These are phyloP conservation scores for Smallanthus sonchifolius DNA, from an alignment of 129 eudicot species.

Conservation along the genomic window DNA sequence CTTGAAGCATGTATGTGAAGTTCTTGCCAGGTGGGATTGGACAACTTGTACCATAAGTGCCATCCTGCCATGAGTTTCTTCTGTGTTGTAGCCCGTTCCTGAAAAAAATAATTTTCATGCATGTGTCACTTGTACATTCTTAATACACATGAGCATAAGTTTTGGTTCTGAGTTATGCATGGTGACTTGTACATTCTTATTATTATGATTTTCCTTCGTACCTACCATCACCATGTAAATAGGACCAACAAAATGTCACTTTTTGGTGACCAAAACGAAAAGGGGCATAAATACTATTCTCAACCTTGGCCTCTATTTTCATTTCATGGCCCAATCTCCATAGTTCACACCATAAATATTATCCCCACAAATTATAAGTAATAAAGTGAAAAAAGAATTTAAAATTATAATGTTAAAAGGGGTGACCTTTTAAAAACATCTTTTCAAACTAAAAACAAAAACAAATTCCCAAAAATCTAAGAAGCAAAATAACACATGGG, in stretches of 20 bases:
- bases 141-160: neutral
- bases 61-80: slow-evolving; percentile 97
- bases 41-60: slow-evolving; percentile 80
- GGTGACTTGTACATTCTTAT: neutral
- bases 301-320: no score
- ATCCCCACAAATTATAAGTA: no score
- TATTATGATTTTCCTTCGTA: no score
- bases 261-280: no score
- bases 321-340: no score
- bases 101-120: neutral
- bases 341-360: no score
- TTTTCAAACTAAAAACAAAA: slow-evolving; percentile 16
- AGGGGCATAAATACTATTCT: no score
- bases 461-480: slow-evolving; percentile 15
- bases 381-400: neutral
- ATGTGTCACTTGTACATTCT: no score
- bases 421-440: slow-evolving; percentile 6
- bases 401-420: neutral
- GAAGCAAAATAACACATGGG: slow-evolving; percentile 17
- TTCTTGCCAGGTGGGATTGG: slow-evolving; percentile 89
- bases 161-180: slow-evolving; percentile 11
- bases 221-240: no score
- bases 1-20: slow-evolving; percentile 86
- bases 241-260: no score
- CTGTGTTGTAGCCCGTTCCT: slow-evolving; percentile 95